A percentile compares a stretch with the other conserved stretches of the same genome.
Conservation (phyloP, 352 stramenopile genomes). For the Blastocystis sp. region DNA sequence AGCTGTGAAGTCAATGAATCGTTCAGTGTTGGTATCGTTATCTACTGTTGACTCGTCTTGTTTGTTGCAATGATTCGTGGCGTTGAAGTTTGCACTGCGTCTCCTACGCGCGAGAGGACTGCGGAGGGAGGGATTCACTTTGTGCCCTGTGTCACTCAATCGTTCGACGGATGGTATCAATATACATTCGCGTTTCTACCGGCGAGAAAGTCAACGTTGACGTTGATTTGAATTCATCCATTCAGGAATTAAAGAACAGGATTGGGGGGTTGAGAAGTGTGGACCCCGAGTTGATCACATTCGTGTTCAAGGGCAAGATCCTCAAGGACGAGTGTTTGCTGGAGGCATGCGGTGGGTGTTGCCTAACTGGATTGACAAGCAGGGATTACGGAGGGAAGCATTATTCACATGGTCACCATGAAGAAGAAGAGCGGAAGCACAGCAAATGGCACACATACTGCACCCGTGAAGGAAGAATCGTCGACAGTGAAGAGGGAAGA, state of each 20-base stretch:
- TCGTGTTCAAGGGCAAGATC: conserved; percentile 64
- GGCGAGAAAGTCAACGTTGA: conserved; percentile 29
- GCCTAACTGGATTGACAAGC: not conserved
- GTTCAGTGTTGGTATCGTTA: not conserved
- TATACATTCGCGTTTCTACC: conserved; percentile 42
- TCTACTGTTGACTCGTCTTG: not conserved
- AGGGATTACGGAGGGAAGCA: conserved; percentile 54
- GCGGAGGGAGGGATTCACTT: not conserved
- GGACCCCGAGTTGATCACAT: conserved; percentile 29
- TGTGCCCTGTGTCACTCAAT: not conserved
- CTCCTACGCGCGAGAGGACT: not conserved
- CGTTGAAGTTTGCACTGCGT: too few species aligned
- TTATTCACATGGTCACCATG: conserved; percentile 64
- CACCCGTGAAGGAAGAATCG: not conserved
- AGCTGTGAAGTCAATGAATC: not conserved
- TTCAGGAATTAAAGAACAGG: conserved; percentile 38
- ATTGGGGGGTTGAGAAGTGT: not conserved
- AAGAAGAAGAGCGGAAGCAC: conserved; percentile 59
- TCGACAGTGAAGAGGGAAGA: not conserved
- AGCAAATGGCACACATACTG: conserved; percentile 9
- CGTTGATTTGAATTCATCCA: conserved; percentile 26
- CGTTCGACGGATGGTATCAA: conserved; percentile 12
- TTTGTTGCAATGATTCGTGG: not conserved
- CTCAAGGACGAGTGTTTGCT: conserved; percentile 40
- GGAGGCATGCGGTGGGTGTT: conserved; percentile 4